Evolutionary conservation across 305 asterid species (phyloP).

Genomic region (Fraxinus greggii): DNA sequence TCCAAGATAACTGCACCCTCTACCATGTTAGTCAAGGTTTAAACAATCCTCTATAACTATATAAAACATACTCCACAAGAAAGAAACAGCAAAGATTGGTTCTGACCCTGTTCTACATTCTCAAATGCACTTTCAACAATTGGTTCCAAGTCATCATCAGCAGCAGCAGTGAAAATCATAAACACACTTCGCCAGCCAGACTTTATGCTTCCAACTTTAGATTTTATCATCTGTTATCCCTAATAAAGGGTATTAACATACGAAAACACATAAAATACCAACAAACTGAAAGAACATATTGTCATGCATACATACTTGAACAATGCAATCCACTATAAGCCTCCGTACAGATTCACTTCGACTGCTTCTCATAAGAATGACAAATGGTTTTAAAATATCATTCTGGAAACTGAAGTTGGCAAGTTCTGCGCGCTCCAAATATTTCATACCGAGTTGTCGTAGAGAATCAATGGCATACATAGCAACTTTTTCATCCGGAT

Average conservation of each 20-base stretch:
- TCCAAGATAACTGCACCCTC: constrained; percentile 87
- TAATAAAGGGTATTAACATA: constrained; percentile 34
- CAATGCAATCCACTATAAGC: constrained; percentile 97
- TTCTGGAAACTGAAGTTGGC: constrained; percentile 99
- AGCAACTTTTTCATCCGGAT: constrained; percentile 98
- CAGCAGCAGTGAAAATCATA: constrained; percentile 99
- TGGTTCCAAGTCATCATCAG: constrained; percentile 90
- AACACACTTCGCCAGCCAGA: constrained; percentile 99
- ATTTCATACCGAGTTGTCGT: constrained; percentile 96
- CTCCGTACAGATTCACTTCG: constrained; percentile 88
- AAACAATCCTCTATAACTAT: constrained; percentile 21
- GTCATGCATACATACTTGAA: constrained; percentile 65
- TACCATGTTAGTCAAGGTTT: constrained; percentile 34
- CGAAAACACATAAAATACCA: constrained; percentile 23
- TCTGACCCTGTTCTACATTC: constrained; percentile 95
- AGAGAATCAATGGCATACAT: constrained; percentile 99
- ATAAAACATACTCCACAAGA: constrained; percentile 21
- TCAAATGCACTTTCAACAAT: constrained; percentile 98
- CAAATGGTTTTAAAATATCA: constrained; percentile 97
- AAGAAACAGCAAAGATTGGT: constrained; percentile 23
- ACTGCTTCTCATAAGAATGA: constrained; percentile 91
- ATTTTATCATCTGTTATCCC: constrained; percentile 87
- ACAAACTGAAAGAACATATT: constrained; percentile 24
- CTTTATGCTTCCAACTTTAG: constrained; percentile 97
- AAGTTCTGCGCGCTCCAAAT: constrained; percentile 98